Evolutionary conservation across 2,329 filamentous ascomycete species (phyloP), one percentile per base, ranked within the genome.

Genomic region (Epichloe coenophiala): DNA sequence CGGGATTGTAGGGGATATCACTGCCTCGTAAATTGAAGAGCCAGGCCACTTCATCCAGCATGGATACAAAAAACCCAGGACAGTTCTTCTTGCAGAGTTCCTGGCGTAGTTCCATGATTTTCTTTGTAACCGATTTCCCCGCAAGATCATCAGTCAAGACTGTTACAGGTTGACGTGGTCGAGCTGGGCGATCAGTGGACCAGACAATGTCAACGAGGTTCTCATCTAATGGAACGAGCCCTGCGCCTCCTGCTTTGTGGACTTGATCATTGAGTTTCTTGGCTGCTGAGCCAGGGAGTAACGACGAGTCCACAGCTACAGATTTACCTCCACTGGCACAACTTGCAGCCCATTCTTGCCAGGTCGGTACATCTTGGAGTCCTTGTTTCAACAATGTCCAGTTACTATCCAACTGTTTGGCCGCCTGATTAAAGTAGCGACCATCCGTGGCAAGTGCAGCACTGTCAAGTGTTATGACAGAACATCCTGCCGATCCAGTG

Each of bases 41-140:
- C 93, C 93, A 98, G 11, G 93, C 93, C 59, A 96, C 81, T 68
- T 98, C 93, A 61, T 98, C 93, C 42, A 98, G 79, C 83, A 94
- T 90, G 5, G 90, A 96, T 44, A 97, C 80, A 46, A 97, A 81
- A 81, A 97, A 88, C 1, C 88, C 91, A 17, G 83, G 78, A 5
- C 83, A 84, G 63, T 93, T 93, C 70, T 87, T 94, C 74, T 93
- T 95, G 54, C 87, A 83, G 15, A 98, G 72, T 59, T 96, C 90
- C 64, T 91, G 90, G n/a, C 90, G 81, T 51, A 98, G 70, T 44
- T 95, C 89, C 23, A 79, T 75, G 8, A 98, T 78, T 69, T 98
- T 98, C 44, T 84, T 78, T 59, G 83, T 77, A 58, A 88, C 88
- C 50, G 81, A 76, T 66, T 93, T 95, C 43, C 93, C 93, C 2